Conservation (phyloP, 305 asterid species). For the Striga hermonthica region DNA sequence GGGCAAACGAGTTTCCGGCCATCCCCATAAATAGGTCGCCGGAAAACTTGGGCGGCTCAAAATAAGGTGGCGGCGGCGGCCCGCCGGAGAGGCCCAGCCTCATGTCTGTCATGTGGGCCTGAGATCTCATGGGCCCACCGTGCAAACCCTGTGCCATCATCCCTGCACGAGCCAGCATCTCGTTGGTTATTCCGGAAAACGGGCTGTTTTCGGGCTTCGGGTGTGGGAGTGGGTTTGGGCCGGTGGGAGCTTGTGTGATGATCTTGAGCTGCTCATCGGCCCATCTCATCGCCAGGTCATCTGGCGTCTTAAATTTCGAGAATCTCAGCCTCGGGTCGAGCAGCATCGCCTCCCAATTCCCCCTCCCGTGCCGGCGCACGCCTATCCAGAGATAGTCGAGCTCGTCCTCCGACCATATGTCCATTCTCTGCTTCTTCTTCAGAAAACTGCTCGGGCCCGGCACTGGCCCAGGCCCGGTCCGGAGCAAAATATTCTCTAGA, state of each 20-base stretch:
- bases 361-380: conserved; percentile 80
- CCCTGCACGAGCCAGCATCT: conserved; percentile 56
- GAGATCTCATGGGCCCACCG: conserved; percentile 57
- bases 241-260: conserved; percentile 26
- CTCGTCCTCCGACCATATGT: conserved; percentile 87
- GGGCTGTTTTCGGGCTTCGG: conserved; percentile 36
- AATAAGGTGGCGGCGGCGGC: conserved; percentile 39
- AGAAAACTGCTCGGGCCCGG: conserved; percentile 37
- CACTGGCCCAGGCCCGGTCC: conserved; percentile 60
- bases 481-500: conserved; percentile 67
- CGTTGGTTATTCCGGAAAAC: conserved; percentile 48
- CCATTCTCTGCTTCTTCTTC: conserved; percentile 49
- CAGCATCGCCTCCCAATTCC: conserved; percentile 85
- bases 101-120: conserved; percentile 72
- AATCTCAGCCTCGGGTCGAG: conserved; percentile 76
- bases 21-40: conserved; percentile 49
- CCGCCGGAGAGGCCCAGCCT: conserved; percentile 71
- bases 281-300: conserved; percentile 75
- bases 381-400: conserved; percentile 94
- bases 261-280: conserved; percentile 85
- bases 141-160: conserved; percentile 67
- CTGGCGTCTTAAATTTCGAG: conserved; percentile 63
- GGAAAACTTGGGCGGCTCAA: conserved; percentile 51
- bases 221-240: conserved; percentile 55
- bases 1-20: conserved; percentile 39